Percentiles rank a stretch among this genome's conserved stretches.
Conservation (phyloP, 2,329 filamentous ascomycete genomes). For the Exophiala viscosa region DNA sequence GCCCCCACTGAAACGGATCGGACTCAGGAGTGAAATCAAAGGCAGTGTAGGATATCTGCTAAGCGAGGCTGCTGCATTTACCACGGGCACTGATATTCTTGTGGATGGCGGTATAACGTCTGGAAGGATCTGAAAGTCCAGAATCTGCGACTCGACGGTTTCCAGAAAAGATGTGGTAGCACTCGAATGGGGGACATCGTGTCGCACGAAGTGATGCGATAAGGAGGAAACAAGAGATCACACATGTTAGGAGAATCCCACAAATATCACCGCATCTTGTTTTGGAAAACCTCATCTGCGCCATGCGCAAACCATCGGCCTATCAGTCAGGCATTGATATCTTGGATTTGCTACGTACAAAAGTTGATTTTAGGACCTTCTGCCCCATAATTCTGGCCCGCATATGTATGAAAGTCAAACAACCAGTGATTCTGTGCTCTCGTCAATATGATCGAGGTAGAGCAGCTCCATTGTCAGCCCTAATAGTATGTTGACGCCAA, state of each 20-base stretch:
- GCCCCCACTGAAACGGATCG: not conserved
- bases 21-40: not conserved
- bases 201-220: conserved; percentile 23
- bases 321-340: conserved; percentile 23
- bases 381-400: no score
- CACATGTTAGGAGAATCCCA: conserved; percentile 22
- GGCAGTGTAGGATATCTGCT: not conserved
- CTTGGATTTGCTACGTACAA: no score
- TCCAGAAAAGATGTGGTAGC: no score
- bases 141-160: no score
- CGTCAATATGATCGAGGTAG: no score
- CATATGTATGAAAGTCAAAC: no score
- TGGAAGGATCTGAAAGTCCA: not conserved
- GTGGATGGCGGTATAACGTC: not conserved
- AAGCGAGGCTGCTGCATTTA: not conserved
- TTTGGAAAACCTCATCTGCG: conserved; percentile 23
- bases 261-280: conserved; percentile 25
- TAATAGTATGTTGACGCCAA: no score
- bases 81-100: not conserved
- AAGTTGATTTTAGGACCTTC: no score
- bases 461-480: no score
- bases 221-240: conserved; percentile 19
- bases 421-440: no score
- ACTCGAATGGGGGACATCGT: conserved; percentile 14
- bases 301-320: conserved; percentile 21